Conservation (phyloP, 306 rosid genomes). For the Pterocarpus santalinus region DNA sequence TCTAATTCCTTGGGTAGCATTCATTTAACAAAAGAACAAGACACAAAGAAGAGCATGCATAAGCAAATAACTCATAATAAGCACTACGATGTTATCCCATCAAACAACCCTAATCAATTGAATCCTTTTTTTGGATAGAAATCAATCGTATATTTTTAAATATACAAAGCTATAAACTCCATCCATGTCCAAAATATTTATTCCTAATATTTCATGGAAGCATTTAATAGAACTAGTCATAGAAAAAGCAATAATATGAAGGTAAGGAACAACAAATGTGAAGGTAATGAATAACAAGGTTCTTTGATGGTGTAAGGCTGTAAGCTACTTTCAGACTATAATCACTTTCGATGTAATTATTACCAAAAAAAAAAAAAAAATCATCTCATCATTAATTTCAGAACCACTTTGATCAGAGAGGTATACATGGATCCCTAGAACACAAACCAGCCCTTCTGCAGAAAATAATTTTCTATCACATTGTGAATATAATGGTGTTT, state of each 20-base stretch:
- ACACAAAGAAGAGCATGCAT: constrained; percentile 24
- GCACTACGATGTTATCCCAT: constrained; percentile 33
- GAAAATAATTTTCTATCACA: constrained; percentile 27
- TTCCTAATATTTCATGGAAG: constrained; percentile 27
- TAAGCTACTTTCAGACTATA: constrained; percentile 18
- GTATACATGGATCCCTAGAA: constrained; percentile 32
- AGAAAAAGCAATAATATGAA: constrained; percentile 12
- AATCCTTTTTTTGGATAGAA: neutral
- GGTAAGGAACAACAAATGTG: no score
- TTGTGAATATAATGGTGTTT: constrained; percentile 21
- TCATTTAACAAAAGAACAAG: constrained; percentile 36
- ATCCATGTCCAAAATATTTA: constrained; percentile 20
- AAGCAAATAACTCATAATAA: constrained; percentile 18
- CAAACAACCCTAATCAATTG: neutral
- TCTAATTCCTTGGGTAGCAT: neutral
- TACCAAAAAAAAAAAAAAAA: constrained; percentile 25
- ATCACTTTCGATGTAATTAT: neutral
- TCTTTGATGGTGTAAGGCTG: neutral
- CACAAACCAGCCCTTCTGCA: constrained; percentile 33
- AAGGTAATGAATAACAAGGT: neutral
- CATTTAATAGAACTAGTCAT: constrained; percentile 32
- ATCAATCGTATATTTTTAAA: neutral
- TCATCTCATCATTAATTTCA: constrained; percentile 32
- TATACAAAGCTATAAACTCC: constrained; percentile 11
- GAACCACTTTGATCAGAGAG: constrained; percentile 41